Percentiles rank a stretch among this genome's conserved stretches.
Conservation (phyloP, 768 basidiomycete genomes). For the Boletus fagicola region DNA sequence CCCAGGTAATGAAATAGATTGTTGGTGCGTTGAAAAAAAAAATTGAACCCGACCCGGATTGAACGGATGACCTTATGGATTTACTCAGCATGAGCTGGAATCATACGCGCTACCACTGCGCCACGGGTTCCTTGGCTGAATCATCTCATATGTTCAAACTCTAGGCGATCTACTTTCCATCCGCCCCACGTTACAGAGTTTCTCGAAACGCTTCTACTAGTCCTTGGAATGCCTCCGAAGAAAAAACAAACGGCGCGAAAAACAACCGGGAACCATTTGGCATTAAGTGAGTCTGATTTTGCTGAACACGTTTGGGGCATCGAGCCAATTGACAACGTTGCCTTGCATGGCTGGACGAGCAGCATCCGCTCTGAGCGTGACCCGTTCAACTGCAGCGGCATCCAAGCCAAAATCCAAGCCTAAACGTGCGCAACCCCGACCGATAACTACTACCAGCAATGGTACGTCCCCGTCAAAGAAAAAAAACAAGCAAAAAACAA, state of each 20-base stretch:
- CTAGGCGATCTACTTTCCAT: not conserved
- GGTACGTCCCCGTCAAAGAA: slow-evolving; percentile 3
- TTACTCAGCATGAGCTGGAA: slow-evolving; percentile 30
- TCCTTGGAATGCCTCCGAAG: slow-evolving; percentile 5
- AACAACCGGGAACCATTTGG: slow-evolving; percentile 13
- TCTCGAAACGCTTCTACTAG: not conserved
- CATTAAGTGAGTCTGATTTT: slow-evolving; percentile 6
- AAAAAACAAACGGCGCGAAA: slow-evolving; percentile 23
- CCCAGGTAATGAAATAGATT: not conserved
- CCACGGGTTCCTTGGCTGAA: slow-evolving; percentile 29
- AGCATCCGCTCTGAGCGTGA: not conserved
- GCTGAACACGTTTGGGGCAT: not conserved
- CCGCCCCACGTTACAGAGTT: not conserved
- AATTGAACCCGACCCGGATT: slow-evolving; percentile 45
- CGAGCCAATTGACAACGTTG: not conserved
- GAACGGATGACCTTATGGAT: slow-evolving; percentile 49
- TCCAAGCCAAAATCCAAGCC: not conserved
- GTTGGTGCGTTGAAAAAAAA: slow-evolving; percentile 3
- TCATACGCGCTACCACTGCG: slow-evolving; percentile 42
- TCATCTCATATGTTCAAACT: accelerated
- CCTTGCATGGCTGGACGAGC: not conserved
- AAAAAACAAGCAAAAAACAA: too few relatives aligned
- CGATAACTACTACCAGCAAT: not conserved
- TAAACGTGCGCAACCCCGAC: not conserved
- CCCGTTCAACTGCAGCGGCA: not conserved